Base-by-base conservation (phyloP, 108 stramenopile species). In the Pelagomonas calceolata region DNA sequence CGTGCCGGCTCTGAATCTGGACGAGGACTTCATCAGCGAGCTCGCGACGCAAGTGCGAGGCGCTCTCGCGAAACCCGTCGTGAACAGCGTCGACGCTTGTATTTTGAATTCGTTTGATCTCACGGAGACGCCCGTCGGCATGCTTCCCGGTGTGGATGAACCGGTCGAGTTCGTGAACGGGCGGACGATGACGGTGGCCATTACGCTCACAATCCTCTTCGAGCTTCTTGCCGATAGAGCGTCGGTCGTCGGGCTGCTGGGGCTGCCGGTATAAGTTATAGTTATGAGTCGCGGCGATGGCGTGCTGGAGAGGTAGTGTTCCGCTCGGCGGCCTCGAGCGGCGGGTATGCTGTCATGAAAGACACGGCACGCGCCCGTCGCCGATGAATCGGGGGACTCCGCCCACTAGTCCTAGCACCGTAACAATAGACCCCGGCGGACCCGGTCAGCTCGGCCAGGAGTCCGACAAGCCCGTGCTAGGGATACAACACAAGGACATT, bases 41-140 rank as follows among this genome's bases (percentile, higher is more conserved):
- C 88, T 98, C 92, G 97, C 98, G 14, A 89, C 93, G 71, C 83
- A 97, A 87, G 95, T 99, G 12, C 84, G 81, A 15, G 92, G 95
- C 63, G 90, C 92, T 4, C 66, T 93, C 36, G 66, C 75, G 35
- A 85, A 86, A 70, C 92, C 92, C 43, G 70, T 82, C n/a, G 86
- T 88, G 51, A 83, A 82, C 37, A 85, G 90, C 32, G 89, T 90
- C 29, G 90, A 91, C 80, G 88, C 89, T 10, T 93, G 92, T 82
- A 85, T 91, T 14, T 86, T 88, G 7, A 91, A 93, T 12, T 4
- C 51, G 21, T 60, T 60, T 26, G 51, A 60, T 26, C 51, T 60
- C 0, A 1, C 3, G 21, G 51, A 60, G 21, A 12, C 18, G 51
- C 51, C 51, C 51, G 21, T 60, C 7, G 51, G 51, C 26, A 26